Evolutionary conservation across 2,329 filamentous ascomycete species (phyloP), one percentile per base, ranked within the genome.

Genomic region (Ascomycota sp.): DNA sequence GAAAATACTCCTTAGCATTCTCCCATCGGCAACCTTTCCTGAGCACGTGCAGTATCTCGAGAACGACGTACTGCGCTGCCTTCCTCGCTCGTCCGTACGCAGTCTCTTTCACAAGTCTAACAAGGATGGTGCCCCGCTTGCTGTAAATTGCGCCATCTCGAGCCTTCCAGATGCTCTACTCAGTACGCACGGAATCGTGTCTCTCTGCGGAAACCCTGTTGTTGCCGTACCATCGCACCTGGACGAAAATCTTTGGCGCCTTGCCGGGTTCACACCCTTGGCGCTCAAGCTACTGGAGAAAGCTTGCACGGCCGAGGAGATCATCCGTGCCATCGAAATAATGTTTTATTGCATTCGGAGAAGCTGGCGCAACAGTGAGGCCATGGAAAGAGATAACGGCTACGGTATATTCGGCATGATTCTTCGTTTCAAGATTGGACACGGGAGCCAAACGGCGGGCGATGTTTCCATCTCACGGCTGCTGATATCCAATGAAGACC

Each of bases 321-420:
- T 84, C 25, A 57, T 84, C 8, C 68, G 79, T 35, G 74, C 84
- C 1, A 72, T 91, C 2, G 73, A 91, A 45, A 77, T 91, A 45
- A 62, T 92, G 24, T 83, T 93, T 40, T 72, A 79, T 41, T 81
- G 80, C 38, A 78, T 93, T 33, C 76, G 79, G 42, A 76, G 79
- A 41, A 95, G 79, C 49, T 98, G 91, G 89, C 71, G 89, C 41
- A 95, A 95, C 43, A 95, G 89, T 43, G 91, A 98, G 51, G 84
- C 89, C 24, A 93, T 98, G 78, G 89, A 98, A 52, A 75, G 80
- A 45, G 83, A 92, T 38, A 89, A 91, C 43, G 91, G 86, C 0
- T 98, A 93, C 49, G 77, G 80, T 24, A 79, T 95, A 27, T 58
- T 98, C 33, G 78, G 78, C 29, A 72, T 83, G 52, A 64, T 95